Base-by-base conservation (phyloP, 495 filamentous ascomycete species). In the Trichoderma gamsii region DNA sequence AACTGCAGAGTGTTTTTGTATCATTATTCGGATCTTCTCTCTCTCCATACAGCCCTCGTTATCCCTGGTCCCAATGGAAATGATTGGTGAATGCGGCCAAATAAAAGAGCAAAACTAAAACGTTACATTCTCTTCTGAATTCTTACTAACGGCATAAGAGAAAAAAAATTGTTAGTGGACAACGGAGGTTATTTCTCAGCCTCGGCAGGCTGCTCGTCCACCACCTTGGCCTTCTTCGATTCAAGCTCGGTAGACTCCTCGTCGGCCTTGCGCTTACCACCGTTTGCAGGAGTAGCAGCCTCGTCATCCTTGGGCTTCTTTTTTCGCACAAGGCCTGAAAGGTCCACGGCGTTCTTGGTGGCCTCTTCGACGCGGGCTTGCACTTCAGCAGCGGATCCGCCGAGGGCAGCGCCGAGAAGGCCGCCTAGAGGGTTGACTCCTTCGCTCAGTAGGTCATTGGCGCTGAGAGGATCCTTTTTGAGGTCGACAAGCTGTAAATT, bases 321-420 rank as follows among this genome's bases (percentile, higher is more conserved):
- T 78, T 85, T 96, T 67, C 90, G 85, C 3, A 97, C 89, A n/a
- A 98, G 77, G 15, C 89, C 86, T 1, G 89, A 89, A n/a, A 99
- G 77, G 73, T 99, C 96, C 63, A 85, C 96, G 18, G 95, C 95
- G 25, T 79, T 83, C 76, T 89, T 90, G 70, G 89, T 89, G 46
- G 88, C 93, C 71, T 93, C 90, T 68, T 92, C 89, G 35, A 96
- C 79, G 59, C 86, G 79, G 16, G 87, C 87, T 70, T 86, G 84
- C 69, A 89, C 84, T 67, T 88, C 82, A 9, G 79, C 78, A 15
- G 83, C 77, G 4, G 88, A 84, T 70, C 90, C 86, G 35, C 90
- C 92, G 0, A 94, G 78, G 23, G 92, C 85, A 32, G 87, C 83
- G 32, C 90, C 91, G 9, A 96, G 80, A 27, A 96, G 81, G n/a